phyloP scores from a whole-genome alignment of 2,329 filamentous ascomycete genomes.

The Fusarium sp. region DNA sequence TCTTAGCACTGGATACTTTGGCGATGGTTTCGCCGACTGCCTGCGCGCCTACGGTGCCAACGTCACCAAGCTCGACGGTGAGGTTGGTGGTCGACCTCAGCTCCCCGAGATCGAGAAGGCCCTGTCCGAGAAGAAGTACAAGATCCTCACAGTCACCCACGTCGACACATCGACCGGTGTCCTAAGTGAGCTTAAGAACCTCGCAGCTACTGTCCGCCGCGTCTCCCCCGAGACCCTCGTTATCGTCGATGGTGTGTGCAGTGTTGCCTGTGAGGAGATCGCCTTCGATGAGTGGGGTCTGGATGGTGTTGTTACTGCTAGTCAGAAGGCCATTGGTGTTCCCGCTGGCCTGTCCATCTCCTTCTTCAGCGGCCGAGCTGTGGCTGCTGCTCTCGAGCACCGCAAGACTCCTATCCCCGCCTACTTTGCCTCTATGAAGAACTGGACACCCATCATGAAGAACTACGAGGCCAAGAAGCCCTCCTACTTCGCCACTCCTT shows the following conservation, averaged over 20 bases:
- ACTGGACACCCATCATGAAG: conserved; percentile 98
- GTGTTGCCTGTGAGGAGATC: conserved; percentile 95
- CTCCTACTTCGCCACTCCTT: conserved; percentile 97
- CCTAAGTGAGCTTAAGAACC: conserved; percentile 86
- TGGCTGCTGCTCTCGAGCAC: conserved; percentile 78
- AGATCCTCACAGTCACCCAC: conserved; percentile 93
- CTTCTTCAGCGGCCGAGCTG: conserved; percentile 91
- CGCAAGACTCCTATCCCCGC: conserved; percentile 85
- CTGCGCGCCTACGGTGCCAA: conserved; percentile 91
- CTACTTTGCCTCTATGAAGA: conserved; percentile 97
- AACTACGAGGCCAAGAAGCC: conserved; percentile 99
- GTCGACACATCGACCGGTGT: conserved; percentile 98
- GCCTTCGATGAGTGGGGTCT: conserved; percentile 95
- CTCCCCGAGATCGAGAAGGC: conserved; percentile 90
- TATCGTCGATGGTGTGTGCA: conserved; percentile 96
- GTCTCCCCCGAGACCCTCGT: conserved; percentile 93
- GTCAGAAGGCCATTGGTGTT: conserved; percentile 96
- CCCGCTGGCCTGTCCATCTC: conserved; percentile 94
- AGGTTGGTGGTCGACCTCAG: conserved; percentile 89
- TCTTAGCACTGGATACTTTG: conserved; percentile 97
- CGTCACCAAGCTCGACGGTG: conserved; percentile 88
- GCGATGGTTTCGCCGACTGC: conserved; percentile 93
- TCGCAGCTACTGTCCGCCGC: conserved; percentile 84
- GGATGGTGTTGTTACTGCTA: conserved; percentile 92
- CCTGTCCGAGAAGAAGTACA: conserved; percentile 91